phyloP scores from a whole-genome alignment of 2,329 filamentous ascomycete genomes.

The Davidsoniella virescens region DNA sequence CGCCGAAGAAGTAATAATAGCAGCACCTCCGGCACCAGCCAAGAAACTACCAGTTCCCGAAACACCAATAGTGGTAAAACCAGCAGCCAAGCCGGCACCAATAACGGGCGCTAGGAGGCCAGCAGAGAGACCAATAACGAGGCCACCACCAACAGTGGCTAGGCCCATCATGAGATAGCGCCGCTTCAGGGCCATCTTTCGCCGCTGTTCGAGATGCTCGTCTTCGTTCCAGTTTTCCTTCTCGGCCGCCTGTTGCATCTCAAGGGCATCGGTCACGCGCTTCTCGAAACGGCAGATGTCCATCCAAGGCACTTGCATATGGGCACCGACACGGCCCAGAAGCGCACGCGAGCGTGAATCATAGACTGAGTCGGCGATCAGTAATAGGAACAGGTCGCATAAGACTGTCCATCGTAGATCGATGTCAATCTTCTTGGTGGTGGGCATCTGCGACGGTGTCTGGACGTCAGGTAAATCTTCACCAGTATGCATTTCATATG shows the following conservation, averaged over 20 bases:
- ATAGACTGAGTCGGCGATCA: slow-evolving; percentile 93
- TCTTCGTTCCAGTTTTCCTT: slow-evolving; percentile 98
- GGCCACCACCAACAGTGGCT: slow-evolving; percentile 82
- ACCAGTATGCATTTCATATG: slow-evolving; percentile 46
- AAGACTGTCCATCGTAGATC: slow-evolving; percentile 94
- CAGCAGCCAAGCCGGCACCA: slow-evolving; percentile 80
- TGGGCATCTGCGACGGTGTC: slow-evolving; percentile 67
- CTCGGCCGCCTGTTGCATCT: slow-evolving; percentile 90
- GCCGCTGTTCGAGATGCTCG: slow-evolving; percentile 74
- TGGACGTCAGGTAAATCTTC: slow-evolving; percentile 65
- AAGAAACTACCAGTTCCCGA: slow-evolving; percentile 78
- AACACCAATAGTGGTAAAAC: slow-evolving; percentile 88
- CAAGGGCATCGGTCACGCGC: slow-evolving; percentile 84
- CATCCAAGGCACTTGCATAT: slow-evolving; percentile 70
- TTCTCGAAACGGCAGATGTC: slow-evolving; percentile 97
- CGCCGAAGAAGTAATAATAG: slow-evolving; percentile 80
- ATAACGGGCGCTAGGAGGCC: slow-evolving; percentile 86
- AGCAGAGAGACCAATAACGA: slow-evolving; percentile 90
- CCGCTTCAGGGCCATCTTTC: slow-evolving; percentile 65
- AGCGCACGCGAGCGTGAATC: slow-evolving; percentile 75
- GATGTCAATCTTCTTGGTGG: slow-evolving; percentile 75
- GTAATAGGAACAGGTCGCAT: slow-evolving; percentile 83
- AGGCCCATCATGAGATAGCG: slow-evolving; percentile 92
- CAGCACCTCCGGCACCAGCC: slow-evolving; percentile 79
- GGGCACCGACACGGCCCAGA: slow-evolving; percentile 65